These are phyloP conservation scores for Aspergillus phoenicis DNA, from an alignment of 2,329 filamentous ascomycete species.

Conservation along the genomic window DNA sequence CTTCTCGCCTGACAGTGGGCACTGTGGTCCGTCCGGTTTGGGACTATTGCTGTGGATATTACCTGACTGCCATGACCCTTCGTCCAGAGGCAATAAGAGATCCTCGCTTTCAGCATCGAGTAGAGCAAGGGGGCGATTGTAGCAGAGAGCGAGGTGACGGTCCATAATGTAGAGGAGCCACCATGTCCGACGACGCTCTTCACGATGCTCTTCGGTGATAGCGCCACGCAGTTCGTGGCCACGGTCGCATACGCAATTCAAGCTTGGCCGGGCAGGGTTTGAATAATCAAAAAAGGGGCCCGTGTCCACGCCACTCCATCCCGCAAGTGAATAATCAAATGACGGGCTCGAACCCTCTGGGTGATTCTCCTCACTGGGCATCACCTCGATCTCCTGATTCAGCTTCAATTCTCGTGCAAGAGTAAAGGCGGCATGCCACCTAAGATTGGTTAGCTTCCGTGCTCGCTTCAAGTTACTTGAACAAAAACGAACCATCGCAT, in stretches of 20 bases:
- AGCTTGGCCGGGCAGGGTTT: slow-evolving; percentile 33
- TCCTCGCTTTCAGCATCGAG: slow-evolving; percentile 86
- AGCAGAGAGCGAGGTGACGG: slow-evolving; percentile 85
- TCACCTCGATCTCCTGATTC: slow-evolving; percentile 69
- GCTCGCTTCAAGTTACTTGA: too few species aligned
- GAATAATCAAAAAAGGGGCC: slow-evolving; percentile 48
- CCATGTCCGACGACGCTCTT: slow-evolving; percentile 88
- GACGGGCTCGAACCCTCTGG: slow-evolving; percentile 36
- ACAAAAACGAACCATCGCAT: slow-evolving; percentile 65
- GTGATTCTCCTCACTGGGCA: slow-evolving; percentile 33
- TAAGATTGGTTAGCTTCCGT: slow-evolving; percentile 15
- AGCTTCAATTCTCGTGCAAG: slow-evolving; percentile 85
- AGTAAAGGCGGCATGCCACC: slow-evolving; percentile 91
- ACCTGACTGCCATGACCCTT: slow-evolving; percentile 81
- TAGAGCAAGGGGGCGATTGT: slow-evolving; percentile 84
- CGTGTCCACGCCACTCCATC: slow-evolving; percentile 54
- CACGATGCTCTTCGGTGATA: slow-evolving; percentile 77
- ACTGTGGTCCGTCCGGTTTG: slow-evolving; percentile 40
- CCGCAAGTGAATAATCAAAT: slow-evolving; percentile 35
- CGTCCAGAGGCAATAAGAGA: slow-evolving; percentile 82
- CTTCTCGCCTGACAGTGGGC: slow-evolving; percentile 35
- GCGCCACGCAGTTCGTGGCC: slow-evolving; percentile 28
- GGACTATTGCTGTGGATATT: slow-evolving; percentile 66
- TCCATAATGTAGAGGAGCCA: slow-evolving; percentile 93
- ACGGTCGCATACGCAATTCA: slow-evolving; percentile 42